Base-by-base conservation (phyloP, 1,284 basidiomycete species). In the Hypsizygus ulmarius region DNA sequence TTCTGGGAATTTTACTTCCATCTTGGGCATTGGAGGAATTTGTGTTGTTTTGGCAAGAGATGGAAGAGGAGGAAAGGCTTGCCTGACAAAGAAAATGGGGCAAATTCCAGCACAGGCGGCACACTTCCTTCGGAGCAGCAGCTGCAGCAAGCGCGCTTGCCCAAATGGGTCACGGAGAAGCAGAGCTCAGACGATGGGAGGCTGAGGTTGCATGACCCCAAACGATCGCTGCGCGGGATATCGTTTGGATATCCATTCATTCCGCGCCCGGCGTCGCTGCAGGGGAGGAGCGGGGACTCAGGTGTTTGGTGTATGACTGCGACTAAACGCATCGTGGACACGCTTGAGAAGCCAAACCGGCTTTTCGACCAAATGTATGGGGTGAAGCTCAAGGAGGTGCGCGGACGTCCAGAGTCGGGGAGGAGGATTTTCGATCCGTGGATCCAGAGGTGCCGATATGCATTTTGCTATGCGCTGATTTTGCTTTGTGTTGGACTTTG, bases 201-300 rank as follows among this genome's bases (percentile, higher is more conserved):
- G 34, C 65, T 70, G 52, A 61, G 68, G 47, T 47, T 73, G 36
- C 69, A 74, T 47, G 72, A 74, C 50, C 69, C 70, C 3, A 74
- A 72, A 56, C 64, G 71, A 15, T 71, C 71, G 0, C 47, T 74
- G 57, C 61, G 66, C 28, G 73, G 73, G 1, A 74, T 74, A 33
- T 72, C 69, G 7, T 74, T 72, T 52, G 72, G 73, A 3, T 75
- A 75, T 49, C 74, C 74, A 3, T 75, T 75, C 50, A 66, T 75
- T 43, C 60, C 70, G 2, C 64, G 71, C 15, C 64, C 67, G 6
- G 53, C 59, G n/a, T 49, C 46, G 14, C 34, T 53, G 15, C 41
- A 34, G 43, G 48, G 42, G 39, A 49, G 39, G 9, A 21, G 34
- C 34, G 30, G 19, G n/a, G 41, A 39, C 11, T 27, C 45, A 34